Evolutionary conservation across 2,329 filamentous ascomycete genomes (phyloP).

Genomic region (Exophiala oligosperma): DNA sequence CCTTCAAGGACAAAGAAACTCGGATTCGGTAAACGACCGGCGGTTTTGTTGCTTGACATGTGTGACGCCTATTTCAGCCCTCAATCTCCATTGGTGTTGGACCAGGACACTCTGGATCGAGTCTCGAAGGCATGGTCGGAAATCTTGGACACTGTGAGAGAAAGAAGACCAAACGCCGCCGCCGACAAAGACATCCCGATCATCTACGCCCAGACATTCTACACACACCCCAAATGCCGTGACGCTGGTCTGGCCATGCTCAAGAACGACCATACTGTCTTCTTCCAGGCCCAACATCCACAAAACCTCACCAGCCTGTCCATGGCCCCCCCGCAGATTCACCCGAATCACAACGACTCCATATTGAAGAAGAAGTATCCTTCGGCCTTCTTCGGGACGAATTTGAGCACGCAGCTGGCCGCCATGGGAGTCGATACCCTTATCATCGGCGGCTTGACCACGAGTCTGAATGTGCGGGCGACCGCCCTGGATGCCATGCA

Average conservation of each 20-base stretch:
- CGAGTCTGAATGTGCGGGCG: background rate
- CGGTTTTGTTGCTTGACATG: background rate
- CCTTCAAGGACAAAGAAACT: background rate
- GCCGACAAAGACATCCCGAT: background rate
- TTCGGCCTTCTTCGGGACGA: background rate
- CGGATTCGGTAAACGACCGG: background rate
- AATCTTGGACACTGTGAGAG: background rate
- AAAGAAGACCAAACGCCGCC: background rate
- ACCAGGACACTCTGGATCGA: background rate
- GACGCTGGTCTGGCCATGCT: background rate
- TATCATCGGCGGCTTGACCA: background rate
- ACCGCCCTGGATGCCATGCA: constrained; percentile 1
- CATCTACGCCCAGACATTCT: background rate
- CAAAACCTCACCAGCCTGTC: background rate
- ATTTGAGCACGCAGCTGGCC: background rate
- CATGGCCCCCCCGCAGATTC: too few relatives aligned
- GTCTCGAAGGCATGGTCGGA: background rate
- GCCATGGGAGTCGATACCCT: background rate
- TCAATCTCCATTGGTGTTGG: background rate
- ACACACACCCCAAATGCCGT: background rate
- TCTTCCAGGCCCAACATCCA: background rate
- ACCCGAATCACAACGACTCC: background rate
- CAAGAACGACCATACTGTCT: background rate
- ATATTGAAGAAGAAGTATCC: background rate
- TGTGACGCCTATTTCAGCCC: background rate